Evolutionary conservation across 345 rosid species (phyloP), one percentile per base, ranked within the genome.

Genomic region (Cardamine resedifolia): DNA sequence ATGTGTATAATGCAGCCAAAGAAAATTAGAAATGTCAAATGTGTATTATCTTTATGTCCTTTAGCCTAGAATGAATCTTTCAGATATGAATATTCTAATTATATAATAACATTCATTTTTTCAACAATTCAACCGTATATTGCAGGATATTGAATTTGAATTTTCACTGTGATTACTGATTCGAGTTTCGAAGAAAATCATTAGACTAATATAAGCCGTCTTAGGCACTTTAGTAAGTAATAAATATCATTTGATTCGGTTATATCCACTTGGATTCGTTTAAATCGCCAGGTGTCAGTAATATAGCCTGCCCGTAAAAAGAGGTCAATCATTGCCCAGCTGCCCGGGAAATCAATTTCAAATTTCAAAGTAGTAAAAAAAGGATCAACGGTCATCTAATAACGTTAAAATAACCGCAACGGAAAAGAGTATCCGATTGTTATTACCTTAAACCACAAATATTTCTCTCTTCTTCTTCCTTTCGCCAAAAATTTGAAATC

Each of bases 361-460:
- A 79, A 79, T 58, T 79, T 79, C 48, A 65, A 73, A 73, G 62
- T 6, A 12, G 55, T 68, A 68, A 51, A 64, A 69, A 36, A 48
- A 59, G 39, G 27, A 47, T 45, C 72, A 73, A 79, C 82, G 79
- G 82, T 79, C 82, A 39, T 71, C 50, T 68, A 10, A 48, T 34
- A 69, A 70, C 66, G 71, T 57, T 57, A 69, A 70, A 58, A 62
- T 45, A 68, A 72, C 78, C 59, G 74, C 21, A 59, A 61, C 20
- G 53, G 51, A 38, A 61, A 9, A 27, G 16, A 36, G n/a, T 39
- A 55, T 71, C 53, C 64, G 26, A 57, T 67, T 56, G 58, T 66
- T 64, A n/a, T 71, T 65, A 49, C 52, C 79, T 21, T 51, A 52
- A 52, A 64, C 47, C 70, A 27, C 39, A n/a, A 66, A 45, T 23